Conservation (phyloP, 2,329 filamentous ascomycete species). For the Sporothrix protearum region DNA sequence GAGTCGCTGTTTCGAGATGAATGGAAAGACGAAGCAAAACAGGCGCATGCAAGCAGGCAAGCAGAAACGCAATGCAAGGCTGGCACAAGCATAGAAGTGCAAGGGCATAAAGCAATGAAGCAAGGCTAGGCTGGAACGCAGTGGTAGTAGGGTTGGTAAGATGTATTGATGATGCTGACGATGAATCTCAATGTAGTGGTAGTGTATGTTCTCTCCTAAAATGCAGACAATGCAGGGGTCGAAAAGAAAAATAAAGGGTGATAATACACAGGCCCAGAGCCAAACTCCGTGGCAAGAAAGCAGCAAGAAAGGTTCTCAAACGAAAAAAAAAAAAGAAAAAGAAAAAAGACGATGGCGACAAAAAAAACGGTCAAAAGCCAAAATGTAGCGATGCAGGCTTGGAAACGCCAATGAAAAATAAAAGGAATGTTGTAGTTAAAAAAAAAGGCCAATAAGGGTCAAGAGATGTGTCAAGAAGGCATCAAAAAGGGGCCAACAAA, state of each 20-base stretch:
- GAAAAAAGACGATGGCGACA: not conserved
- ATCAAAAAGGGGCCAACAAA: not conserved
- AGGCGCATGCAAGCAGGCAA: not conserved
- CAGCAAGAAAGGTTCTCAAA: not conserved
- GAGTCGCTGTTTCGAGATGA: not conserved
- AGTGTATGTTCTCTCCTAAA: not conserved
- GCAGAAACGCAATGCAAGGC: not conserved
- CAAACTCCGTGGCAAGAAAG: conserved; percentile 4
- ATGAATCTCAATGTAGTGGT: not conserved
- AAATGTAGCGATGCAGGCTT: not conserved
- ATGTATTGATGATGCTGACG: conserved; percentile 5
- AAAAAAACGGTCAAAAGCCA: not conserved
- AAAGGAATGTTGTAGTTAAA: conserved; percentile 11
- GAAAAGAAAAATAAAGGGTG: not conserved
- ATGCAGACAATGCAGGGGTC: not conserved
- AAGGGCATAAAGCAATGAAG: not conserved
- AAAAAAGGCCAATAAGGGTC: not conserved
- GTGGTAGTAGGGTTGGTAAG: not conserved
- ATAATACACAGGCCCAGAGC: conserved; percentile 7
- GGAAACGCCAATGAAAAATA: conserved; percentile 5
- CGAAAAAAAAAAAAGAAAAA: too few species aligned
- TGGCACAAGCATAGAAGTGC: conserved; percentile 9
- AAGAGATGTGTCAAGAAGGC: not conserved
- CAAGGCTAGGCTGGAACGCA: conserved; percentile 17
- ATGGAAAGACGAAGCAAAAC: not conserved